Conservation (phyloP, 23 red algal species). For the Agarophyton chilense region DNA sequence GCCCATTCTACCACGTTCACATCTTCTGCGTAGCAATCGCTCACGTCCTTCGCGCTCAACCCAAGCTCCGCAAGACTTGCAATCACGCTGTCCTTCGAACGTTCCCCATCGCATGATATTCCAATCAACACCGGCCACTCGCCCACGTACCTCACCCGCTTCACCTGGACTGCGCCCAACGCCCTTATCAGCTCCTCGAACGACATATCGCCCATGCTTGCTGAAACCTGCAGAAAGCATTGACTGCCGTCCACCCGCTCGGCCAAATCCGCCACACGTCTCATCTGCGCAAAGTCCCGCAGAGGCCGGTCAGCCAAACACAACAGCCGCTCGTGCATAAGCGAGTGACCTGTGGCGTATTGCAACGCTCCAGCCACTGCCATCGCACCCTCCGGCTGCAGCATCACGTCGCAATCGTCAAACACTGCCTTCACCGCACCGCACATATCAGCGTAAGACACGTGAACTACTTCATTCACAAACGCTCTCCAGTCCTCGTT, state of each 20-base stretch:
- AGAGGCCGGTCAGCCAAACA: conserved; percentile 22
- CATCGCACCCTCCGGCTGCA: conserved; percentile 35
- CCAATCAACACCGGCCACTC: conserved; percentile 19
- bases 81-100: neutral
- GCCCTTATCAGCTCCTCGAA: conserved; percentile 35
- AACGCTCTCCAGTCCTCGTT: conserved; percentile 39
- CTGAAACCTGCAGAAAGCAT: conserved; percentile 12
- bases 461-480: conserved; percentile 38
- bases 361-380: conserved; percentile 35
- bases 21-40: neutral
- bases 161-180: conserved; percentile 35
- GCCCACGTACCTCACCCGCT: conserved; percentile 16
- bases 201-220: neutral
- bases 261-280: conserved; percentile 9
- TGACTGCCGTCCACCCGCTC: conserved; percentile 1
- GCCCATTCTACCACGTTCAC: conserved; percentile 23
- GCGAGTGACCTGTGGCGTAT: neutral
- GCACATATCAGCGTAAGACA: conserved; percentile 16
- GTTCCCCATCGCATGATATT: neutral
- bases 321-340: conserved; percentile 28
- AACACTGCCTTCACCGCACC: conserved; percentile 34
- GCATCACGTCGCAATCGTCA: conserved; percentile 38
- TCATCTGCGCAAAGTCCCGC: conserved; percentile 26
- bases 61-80: neutral
- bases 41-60: conserved; percentile 6